Percentiles rank a stretch among this genome's conserved stretches.
Conservation (phyloP, 192 early-diverging fungal genomes). For the Bifiguratus adelaidae region DNA sequence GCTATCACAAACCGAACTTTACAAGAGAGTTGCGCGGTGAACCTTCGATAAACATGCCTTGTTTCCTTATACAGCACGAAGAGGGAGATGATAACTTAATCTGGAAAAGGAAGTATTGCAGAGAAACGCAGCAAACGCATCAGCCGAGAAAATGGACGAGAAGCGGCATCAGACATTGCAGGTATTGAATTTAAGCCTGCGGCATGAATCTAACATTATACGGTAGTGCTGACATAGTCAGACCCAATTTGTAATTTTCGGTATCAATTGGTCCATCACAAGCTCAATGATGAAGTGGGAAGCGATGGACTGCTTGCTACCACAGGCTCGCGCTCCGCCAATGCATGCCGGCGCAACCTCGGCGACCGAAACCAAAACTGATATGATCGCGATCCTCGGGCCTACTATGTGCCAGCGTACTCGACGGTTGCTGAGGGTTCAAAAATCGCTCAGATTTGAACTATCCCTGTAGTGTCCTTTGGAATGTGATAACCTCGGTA, state of each 20-base stretch:
- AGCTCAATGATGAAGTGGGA: constrained; percentile 1
- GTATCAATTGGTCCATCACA: neutral
- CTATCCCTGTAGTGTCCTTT: neutral
- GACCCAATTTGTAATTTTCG: neutral
- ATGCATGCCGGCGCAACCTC: constrained; percentile 2
- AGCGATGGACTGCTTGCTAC: neutral
- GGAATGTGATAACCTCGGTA: constrained; percentile 16
- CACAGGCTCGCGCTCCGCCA: constrained; percentile 2
- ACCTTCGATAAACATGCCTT: too few species aligned
- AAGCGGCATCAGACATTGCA: too few species aligned
- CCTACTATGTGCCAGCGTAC: neutral
- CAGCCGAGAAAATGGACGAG: too few species aligned
- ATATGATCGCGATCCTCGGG: neutral
- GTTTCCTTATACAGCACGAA: too few species aligned
- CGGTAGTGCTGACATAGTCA: constrained; percentile 8
- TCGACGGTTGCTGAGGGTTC: neutral
- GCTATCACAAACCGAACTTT: too few species aligned
- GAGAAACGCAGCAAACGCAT: too few species aligned
- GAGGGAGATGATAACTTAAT: too few species aligned
- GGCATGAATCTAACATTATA: constrained; percentile 14
- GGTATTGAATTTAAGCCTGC: too few species aligned
- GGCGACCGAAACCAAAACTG: constrained; percentile 6
- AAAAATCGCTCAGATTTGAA: constrained; percentile 7
- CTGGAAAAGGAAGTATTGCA: too few species aligned
- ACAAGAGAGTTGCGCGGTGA: too few species aligned